Conservation (phyloP, 768 basidiomycete genomes). For the Clavaria fumosa region DNA sequence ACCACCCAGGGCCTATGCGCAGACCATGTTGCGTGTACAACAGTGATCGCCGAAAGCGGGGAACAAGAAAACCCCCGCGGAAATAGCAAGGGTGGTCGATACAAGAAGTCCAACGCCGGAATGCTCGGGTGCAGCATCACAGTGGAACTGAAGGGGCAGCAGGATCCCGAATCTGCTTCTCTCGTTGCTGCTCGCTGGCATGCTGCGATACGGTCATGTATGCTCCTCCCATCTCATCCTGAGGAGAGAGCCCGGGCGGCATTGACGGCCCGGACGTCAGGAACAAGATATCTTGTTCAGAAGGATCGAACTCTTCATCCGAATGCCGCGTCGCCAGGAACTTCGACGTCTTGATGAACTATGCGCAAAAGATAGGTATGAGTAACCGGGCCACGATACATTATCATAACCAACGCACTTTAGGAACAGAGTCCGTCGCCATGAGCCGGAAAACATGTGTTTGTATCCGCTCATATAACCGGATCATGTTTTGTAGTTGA, state of each 20-base stretch:
- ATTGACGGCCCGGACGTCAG: conserved; percentile 39
- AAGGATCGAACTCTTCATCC: conserved; percentile 61
- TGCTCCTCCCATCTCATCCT: conserved; percentile 68
- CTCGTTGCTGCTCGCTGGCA: conserved; percentile 59
- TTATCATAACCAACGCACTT: conserved; percentile 31
- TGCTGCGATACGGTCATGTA: conserved; percentile 78
- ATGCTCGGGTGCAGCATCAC: too few species aligned
- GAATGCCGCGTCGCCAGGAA: conserved; percentile 69
- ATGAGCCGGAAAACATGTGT: conserved; percentile 93
- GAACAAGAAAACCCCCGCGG: too few species aligned
- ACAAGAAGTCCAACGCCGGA: conserved; percentile 8
- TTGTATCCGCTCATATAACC: conserved; percentile 91
- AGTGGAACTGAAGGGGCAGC: too few species aligned
- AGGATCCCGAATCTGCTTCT: too few species aligned
- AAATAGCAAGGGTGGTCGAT: too few species aligned
- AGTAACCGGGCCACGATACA: conserved; percentile 4
- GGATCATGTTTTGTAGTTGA: conserved; percentile 86
- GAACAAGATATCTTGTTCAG: conserved; percentile 43
- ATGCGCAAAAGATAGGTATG: conserved; percentile 8
- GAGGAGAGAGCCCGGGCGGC: conserved; percentile 49
- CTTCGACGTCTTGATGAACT: conserved; percentile 83
- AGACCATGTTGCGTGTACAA: too few species aligned
- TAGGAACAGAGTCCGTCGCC: conserved; percentile 98
- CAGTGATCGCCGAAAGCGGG: too few species aligned
- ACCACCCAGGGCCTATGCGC: too few species aligned